Base-by-base conservation (phyloP, 371 early-diverging fungal species). In the Actinomortierella ambigua region DNA sequence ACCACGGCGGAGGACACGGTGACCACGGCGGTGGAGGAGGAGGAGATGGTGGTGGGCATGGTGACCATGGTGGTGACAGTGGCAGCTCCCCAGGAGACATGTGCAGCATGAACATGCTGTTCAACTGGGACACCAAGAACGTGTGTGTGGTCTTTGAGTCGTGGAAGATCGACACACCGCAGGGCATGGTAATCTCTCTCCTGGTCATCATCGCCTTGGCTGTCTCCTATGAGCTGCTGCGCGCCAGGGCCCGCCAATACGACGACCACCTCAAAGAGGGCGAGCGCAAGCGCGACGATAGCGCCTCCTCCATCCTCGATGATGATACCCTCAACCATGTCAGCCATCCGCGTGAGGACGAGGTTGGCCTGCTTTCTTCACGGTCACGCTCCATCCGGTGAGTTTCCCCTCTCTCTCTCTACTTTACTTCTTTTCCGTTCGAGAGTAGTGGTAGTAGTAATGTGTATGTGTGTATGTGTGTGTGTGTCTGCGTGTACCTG, bases 41-140 rank as follows among this genome's bases (percentile, higher is more conserved):
- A 17, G 59, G 55, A 4, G 39, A 52, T 14, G 75, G 66, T 6
- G 71, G 62, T 1, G 55, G 43, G 8, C 50, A 55, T 0, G 76
- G 63, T 46, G 65, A 53, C 8, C 57, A 56, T 14, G 59, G 47
- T 17, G 29, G 40, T 41, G 54, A 39, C 17, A 17, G 57, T 27
- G 24, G 20, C 34, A 23, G 1, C 17, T 56, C 40, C 40, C 17
- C 15, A 7, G 39, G 28, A 15, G 51, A 3, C 50, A 64, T 55
- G 28, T 58, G 57, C 53, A 71, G 59, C 53, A 77, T 73, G 75
- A 66, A 90, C 87, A 93, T 93, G 93, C 59, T 88, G 5, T 87
- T 92, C 68, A 93, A 92, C 71, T 93, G 92, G 92, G 79, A 85
- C 61, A 82, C 85, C 3, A 69, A 90, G 59, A 84, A 91, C 75